Conservation (phyloP, 164 flowering plant species). For the Houttuynia cordata region DNA sequence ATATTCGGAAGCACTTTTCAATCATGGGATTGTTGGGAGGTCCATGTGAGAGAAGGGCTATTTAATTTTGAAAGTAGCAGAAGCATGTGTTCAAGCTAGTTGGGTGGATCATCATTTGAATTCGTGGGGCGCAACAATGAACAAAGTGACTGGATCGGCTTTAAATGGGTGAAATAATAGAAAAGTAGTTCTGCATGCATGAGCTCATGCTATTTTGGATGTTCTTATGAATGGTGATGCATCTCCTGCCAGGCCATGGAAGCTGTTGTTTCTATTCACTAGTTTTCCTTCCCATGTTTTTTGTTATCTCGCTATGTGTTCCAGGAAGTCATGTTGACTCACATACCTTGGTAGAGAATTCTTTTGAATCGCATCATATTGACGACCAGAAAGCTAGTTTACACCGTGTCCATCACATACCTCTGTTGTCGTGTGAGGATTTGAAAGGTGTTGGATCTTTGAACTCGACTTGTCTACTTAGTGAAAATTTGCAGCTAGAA, state of each 20-base stretch:
- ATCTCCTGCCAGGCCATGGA: conserved; percentile 18
- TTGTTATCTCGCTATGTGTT: conserved; percentile 17
- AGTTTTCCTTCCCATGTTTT: conserved; percentile 16
- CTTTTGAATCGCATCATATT: background rate
- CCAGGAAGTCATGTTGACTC: conserved; percentile 7
- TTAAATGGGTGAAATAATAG: background rate
- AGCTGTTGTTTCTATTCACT: conserved; percentile 25
- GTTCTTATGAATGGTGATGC: conserved; percentile 25
- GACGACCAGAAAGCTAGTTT: background rate
- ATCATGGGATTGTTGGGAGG: background rate
- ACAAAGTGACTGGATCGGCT: background rate
- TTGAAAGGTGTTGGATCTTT: conserved; percentile 82
- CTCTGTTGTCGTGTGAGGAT: conserved; percentile 52
- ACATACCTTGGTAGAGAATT: conserved; percentile 4
- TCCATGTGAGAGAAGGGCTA: background rate
- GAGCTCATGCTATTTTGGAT: conserved; percentile 1
- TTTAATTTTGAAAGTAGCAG: background rate
- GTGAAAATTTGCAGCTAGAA: conserved; percentile 31
- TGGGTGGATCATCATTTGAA: background rate
- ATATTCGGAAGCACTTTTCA: background rate
- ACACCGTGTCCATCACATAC: background rate
- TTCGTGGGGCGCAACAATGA: background rate
- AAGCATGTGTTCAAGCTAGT: background rate
- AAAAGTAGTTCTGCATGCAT: background rate
- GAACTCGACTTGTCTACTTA: conserved; percentile 54